These are phyloP conservation scores for Auriculariales sp. DNA, from an alignment of 768 basidiomycete genomes.

Conservation along the genomic window DNA sequence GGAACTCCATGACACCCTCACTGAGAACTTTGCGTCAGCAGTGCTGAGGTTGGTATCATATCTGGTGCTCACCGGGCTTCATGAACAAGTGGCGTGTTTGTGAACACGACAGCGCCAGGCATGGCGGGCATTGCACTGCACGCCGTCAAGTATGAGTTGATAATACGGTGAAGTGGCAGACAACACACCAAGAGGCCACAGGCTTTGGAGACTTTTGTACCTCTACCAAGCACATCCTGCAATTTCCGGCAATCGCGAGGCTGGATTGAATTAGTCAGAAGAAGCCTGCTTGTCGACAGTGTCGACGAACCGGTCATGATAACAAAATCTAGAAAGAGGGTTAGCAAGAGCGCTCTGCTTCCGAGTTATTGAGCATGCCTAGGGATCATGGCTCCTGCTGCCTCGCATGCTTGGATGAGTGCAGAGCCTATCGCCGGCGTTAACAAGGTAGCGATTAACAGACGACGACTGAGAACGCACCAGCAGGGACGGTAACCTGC, in stretches of 20 bases:
- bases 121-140: conserved; percentile 92
- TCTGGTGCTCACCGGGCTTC: conserved; percentile 49
- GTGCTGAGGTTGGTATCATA: neutral
- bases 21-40: conserved; percentile 23
- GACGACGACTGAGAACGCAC: conserved; percentile 27
- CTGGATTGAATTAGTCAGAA: conserved; percentile 24
- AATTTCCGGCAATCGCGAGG: conserved; percentile 94
- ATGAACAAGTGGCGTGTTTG: conserved; percentile 81
- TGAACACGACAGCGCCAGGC: conserved; percentile 85
- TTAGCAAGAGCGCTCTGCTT: conserved; percentile 5
- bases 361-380: conserved; percentile 29
- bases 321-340: conserved; percentile 45
- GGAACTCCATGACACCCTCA: conserved; percentile 98
- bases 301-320: conserved; percentile 58
- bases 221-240: conserved; percentile 99
- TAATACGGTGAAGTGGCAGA: conserved; percentile 6
- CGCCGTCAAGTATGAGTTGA: conserved; percentile 4
- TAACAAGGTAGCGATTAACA: neutral
- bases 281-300: neutral
- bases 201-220: conserved; percentile 93
- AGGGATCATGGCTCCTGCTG: conserved; percentile 69
- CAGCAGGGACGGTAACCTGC: conserved; percentile 93
- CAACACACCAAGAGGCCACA: conserved; percentile 72
- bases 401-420: conserved; percentile 93
- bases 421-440: conserved; percentile 51